phyloP scores from a whole-genome alignment of 768 basidiomycete species.

The Psilocybe azurescens region DNA sequence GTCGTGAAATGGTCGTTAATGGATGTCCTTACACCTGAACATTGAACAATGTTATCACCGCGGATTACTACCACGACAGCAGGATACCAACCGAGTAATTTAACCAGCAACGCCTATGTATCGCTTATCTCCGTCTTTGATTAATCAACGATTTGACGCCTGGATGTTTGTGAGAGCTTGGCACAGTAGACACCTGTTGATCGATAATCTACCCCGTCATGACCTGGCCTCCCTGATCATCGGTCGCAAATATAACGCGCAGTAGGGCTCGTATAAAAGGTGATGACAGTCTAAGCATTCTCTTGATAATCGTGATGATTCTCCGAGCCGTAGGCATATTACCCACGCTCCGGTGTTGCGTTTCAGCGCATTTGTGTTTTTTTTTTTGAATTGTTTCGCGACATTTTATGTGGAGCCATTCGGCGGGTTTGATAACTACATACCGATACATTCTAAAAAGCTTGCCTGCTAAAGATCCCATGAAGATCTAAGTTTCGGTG shows the following conservation, averaged over 20 bases:
- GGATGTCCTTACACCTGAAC: neutral
- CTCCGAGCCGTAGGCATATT: neutral
- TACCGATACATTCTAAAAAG: neutral
- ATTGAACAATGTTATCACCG: neutral
- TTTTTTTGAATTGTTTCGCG: neutral
- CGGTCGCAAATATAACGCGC: neutral
- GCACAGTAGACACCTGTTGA: neutral
- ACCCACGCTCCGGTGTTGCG: neutral
- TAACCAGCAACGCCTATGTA: neutral
- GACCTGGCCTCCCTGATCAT: neutral
- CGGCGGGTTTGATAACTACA: neutral
- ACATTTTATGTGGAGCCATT: neutral
- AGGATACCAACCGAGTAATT: neutral
- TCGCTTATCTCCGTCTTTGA: constrained; percentile 4
- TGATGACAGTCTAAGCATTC: neutral
- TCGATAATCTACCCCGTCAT: neutral
- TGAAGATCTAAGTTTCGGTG: neutral
- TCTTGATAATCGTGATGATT: neutral
- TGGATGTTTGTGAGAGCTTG: neutral
- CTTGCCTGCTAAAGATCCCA: neutral
- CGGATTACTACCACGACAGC: neutral
- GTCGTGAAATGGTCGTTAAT: neutral
- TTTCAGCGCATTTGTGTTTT: neutral
- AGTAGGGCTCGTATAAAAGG: neutral
- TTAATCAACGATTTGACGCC: neutral